These are phyloP conservation scores for Helicocarpus griseus DNA, from an alignment of 2,329 filamentous ascomycete genomes.

Conservation along the genomic window DNA sequence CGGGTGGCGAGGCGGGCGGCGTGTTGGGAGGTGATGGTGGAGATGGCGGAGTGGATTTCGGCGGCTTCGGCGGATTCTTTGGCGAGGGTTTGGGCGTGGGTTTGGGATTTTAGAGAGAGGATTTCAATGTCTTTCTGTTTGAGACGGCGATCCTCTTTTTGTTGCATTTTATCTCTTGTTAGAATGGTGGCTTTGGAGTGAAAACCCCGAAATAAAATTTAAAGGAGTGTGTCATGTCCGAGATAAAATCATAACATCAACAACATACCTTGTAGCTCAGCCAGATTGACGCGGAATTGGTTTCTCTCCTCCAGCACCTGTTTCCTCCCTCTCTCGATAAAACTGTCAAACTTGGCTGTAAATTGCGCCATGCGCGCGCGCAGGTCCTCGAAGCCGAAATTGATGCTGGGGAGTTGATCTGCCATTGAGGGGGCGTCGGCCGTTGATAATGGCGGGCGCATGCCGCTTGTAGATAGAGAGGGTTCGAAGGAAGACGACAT, in stretches of 20 bases:
- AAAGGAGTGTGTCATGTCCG: no score
- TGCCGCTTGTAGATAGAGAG: conserved; percentile 45
- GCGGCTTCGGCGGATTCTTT: conserved; percentile 53
- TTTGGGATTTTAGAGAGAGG: conserved; percentile 45
- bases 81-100: conserved; percentile 46
- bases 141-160: conserved; percentile 78
- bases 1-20: conserved; percentile 46
- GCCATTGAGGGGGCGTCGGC: conserved; percentile 51
- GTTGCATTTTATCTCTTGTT: conserved; percentile 5
- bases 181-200: no score
- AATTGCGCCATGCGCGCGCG: conserved; percentile 93
- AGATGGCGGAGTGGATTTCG: conserved; percentile 53
- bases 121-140: conserved; percentile 83
- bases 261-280: conserved; percentile 73
- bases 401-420: conserved; percentile 69
- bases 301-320: conserved; percentile 87
- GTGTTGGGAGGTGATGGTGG: conserved; percentile 46
- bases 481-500: conserved; percentile 40
- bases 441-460: conserved; percentile 42
- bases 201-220: no score
- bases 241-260: no score
- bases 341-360: conserved; percentile 79
- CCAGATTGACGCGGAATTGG: conserved; percentile 80
- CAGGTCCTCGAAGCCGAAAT: conserved; percentile 93
- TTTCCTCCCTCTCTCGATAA: conserved; percentile 85